These are phyloP conservation scores for Paramecium caudatum DNA, from an alignment of 73 alveolate genomes.

Conservation along the genomic window DNA sequence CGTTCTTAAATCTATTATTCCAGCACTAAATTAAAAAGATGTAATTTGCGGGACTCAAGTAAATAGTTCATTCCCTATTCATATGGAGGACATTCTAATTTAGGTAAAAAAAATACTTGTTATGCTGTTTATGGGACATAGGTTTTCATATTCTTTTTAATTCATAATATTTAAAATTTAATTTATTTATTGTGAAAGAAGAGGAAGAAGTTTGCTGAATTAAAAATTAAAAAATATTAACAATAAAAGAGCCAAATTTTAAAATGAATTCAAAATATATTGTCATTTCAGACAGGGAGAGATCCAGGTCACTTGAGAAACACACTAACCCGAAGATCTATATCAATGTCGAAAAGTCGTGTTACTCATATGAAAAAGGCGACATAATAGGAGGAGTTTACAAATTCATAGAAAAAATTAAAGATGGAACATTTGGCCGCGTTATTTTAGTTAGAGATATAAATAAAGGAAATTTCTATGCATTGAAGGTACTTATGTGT, in stretches of 20 bases:
- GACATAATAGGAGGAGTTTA: slow-evolving; percentile 8
- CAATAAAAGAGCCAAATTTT: too few species aligned
- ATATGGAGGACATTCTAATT: slow-evolving; percentile 11
- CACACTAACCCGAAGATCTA: not conserved
- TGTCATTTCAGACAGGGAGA: not conserved
- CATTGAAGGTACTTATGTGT: not conserved
- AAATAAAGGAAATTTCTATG: not conserved
- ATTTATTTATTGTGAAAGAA: too few species aligned
- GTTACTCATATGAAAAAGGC: slow-evolving; percentile 29
- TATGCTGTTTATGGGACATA: too few species aligned
- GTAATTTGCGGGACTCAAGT: slow-evolving; percentile 13
- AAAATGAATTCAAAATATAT: slow-evolving; percentile 4
- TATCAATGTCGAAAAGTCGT: slow-evolving; percentile 4
- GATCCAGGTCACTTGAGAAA: slow-evolving; percentile 15
- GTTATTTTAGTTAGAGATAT: slow-evolving; percentile 29
- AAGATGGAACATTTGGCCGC: slow-evolving; percentile 52
- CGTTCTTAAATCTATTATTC: not conserved
- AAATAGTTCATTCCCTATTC: not conserved
- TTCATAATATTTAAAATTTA: too few species aligned
- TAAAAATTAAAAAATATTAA: too few species aligned
- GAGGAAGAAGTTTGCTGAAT: too few species aligned
- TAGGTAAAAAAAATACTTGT: slow-evolving; percentile 5
- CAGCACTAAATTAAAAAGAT: slow-evolving; percentile 13
- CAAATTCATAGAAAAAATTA: slow-evolving; percentile 27
- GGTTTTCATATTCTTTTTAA: too few species aligned